Evolutionary conservation across 2,329 filamentous ascomycete genomes (phyloP).

Genomic region (Aspergillus sp.): DNA sequence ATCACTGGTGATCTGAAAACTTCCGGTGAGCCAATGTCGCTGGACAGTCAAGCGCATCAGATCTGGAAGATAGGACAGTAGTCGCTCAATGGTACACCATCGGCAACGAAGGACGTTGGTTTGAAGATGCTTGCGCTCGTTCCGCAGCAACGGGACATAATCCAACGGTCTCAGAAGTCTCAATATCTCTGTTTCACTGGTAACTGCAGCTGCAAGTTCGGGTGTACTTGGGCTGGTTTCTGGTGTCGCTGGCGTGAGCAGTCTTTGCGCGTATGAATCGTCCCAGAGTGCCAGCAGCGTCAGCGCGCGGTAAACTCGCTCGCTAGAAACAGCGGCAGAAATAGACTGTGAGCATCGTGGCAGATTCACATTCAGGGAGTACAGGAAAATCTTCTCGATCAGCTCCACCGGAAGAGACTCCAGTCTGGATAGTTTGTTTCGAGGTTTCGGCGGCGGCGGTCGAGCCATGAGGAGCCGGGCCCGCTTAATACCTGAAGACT

Average conservation of each 20-base stretch:
- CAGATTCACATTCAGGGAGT: conserved; percentile 47
- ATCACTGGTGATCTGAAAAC: conserved; percentile 21
- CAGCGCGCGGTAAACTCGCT: conserved; percentile 42
- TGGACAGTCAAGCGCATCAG: conserved; percentile 36
- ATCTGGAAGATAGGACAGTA: conserved; percentile 35
- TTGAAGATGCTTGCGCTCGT: conserved; percentile 36
- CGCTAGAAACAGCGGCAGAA: conserved; percentile 39
- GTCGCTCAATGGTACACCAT: conserved; percentile 41
- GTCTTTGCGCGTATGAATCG: conserved; percentile 16
- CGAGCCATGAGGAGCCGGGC: conserved; percentile 12
- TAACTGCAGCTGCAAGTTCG: not conserved
- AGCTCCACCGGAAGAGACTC: conserved; percentile 52
- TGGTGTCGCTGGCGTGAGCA: not conserved
- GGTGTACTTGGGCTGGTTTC: not conserved
- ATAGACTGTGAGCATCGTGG: conserved; percentile 44
- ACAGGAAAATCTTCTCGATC: conserved; percentile 54
- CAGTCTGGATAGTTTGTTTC: conserved; percentile 33
- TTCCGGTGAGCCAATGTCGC: conserved; percentile 32
- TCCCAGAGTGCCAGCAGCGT: conserved; percentile 44
- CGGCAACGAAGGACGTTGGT: conserved; percentile 33
- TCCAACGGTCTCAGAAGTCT: conserved; percentile 37
- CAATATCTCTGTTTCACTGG: conserved; percentile 20
- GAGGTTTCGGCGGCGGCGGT: not conserved
- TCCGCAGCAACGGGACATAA: conserved; percentile 29
- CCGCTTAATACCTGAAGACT: conserved; percentile 14